Percentiles rank a stretch among this genome's conserved stretches.
Evolutionary conservation across 495 filamentous ascomycete species (phyloP).

Genomic region (Penicillium robsamsonii): DNA sequence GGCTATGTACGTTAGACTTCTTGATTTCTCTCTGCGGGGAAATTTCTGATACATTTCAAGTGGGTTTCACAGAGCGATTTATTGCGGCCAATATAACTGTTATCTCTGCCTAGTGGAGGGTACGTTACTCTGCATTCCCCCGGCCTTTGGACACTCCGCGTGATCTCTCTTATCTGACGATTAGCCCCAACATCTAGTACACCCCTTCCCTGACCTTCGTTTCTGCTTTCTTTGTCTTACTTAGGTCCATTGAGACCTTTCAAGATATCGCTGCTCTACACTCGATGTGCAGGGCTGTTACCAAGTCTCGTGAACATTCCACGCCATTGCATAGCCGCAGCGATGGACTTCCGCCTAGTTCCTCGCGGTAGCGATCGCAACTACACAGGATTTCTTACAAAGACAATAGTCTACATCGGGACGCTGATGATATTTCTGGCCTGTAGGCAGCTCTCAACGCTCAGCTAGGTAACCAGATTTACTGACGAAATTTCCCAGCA

Average conservation of each 20-base stretch:
- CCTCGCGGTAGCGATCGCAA: conserved; percentile 44
- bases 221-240: no score
- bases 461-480: background rate
- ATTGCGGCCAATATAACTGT: background rate
- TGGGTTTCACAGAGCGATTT: conserved; percentile 2
- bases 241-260: background rate
- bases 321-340: conserved; percentile 3
- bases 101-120: background rate
- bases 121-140: background rate
- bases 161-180: conserved; percentile 1
- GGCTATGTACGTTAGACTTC: background rate
- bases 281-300: conserved; percentile 12
- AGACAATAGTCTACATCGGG: conserved; percentile 56
- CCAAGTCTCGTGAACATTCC: background rate
- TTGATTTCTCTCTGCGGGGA: conserved; percentile 10
- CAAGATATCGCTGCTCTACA: background rate
- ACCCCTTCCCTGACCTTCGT: background rate
- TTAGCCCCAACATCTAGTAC: background rate
- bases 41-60: background rate
- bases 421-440: conserved; percentile 58
- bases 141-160: background rate
- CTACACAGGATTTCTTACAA: conserved; percentile 49
- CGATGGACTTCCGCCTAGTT: conserved; percentile 46
- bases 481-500: conserved; percentile 48
- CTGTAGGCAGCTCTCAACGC: conserved; percentile 44